Percentiles rank a stretch among this genome's conserved stretches.
phyloP scores from a whole-genome alignment of 2,329 filamentous ascomycete species.

The Bipolaris oryzae region DNA sequence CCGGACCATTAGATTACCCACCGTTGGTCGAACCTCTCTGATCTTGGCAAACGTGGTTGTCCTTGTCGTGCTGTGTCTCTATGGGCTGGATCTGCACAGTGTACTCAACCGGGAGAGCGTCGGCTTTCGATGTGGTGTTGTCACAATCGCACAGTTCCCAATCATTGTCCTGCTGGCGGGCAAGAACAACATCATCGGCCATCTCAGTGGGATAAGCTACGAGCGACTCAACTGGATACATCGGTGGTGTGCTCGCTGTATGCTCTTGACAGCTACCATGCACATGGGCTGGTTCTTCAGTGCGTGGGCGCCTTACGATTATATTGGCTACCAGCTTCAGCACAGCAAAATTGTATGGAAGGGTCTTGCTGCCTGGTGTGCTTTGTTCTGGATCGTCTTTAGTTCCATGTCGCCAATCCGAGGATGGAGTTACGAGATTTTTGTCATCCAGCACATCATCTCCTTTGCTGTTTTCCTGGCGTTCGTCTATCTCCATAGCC shows the following conservation, averaged over 20 bases:
- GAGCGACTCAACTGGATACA: constrained; percentile 76
- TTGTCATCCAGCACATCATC: constrained; percentile 70
- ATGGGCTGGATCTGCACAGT: constrained; percentile 58
- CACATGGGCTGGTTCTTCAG: constrained; percentile 73
- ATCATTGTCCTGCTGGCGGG: constrained; percentile 62
- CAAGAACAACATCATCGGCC: constrained; percentile 65
- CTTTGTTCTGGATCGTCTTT: constrained; percentile 69
- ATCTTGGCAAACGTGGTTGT: constrained; percentile 57
- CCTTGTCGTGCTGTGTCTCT: constrained; percentile 62
- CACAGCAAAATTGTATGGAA: constrained; percentile 70
- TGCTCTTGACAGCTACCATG: constrained; percentile 70
- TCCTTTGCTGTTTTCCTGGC: constrained; percentile 67
- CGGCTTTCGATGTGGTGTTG: constrained; percentile 61
- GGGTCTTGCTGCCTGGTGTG: constrained; percentile 69
- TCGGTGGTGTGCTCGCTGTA: constrained; percentile 72
- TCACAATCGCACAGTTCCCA: constrained; percentile 61
- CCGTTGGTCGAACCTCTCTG: constrained; percentile 48
- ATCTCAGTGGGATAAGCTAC: constrained; percentile 67
- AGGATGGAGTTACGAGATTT: constrained; percentile 71
- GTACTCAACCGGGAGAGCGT: constrained; percentile 61
- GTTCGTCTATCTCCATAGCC: constrained; percentile 68
- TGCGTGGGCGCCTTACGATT: constrained; percentile 61
- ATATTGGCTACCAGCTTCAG: constrained; percentile 63
- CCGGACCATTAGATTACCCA: constrained; percentile 49
- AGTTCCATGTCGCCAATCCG: constrained; percentile 68